Percentiles rank a stretch among this genome's conserved stretches.
phyloP scores from a whole-genome alignment of 1,284 basidiomycete species.

The Cutaneotrichosporon sp. region DNA sequence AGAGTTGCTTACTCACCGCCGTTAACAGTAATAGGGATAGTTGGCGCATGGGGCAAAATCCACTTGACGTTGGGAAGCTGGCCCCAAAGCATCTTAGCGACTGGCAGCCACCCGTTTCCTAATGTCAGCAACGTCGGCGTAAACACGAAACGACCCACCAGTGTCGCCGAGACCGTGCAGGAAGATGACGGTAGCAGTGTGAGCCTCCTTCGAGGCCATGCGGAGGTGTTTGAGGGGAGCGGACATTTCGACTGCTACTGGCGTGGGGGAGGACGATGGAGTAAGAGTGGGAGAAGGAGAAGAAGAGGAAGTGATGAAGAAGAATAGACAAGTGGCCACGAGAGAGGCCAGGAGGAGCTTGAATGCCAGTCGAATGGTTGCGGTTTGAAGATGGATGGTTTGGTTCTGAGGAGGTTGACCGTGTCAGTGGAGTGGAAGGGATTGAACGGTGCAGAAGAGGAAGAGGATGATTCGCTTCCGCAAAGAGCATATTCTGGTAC shows the following conservation, averaged over 20 bases:
- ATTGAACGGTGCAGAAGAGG: neutral
- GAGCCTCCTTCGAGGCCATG: constrained; percentile 53
- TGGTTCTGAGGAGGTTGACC: neutral
- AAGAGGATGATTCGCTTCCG: too few relatives aligned
- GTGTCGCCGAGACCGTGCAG: constrained; percentile 55
- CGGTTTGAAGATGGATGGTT: neutral
- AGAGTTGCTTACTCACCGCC: constrained; percentile 33
- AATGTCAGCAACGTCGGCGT: neutral
- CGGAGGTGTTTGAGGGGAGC: constrained; percentile 48
- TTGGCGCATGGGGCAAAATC: constrained; percentile 73
- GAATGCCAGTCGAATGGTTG: neutral
- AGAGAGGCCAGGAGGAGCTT: constrained; percentile 9
- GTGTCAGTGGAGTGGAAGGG: neutral
- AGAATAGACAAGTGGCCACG: neutral
- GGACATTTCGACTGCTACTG: constrained; percentile 23
- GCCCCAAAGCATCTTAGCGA: constrained; percentile 65
- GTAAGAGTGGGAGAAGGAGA: neutral
- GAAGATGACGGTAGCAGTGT: constrained; percentile 85
- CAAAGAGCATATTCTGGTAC: too few relatives aligned
- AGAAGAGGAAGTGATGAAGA: neutral
- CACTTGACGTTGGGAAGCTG: constrained; percentile 73
- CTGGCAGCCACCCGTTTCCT: constrained; percentile 73
- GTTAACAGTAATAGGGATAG: constrained; percentile 52
- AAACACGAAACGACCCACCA: constrained; percentile 26
- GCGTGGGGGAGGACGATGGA: neutral